Evolutionary conservation across 2,329 filamentous ascomycete species (phyloP).

Genomic region (Colletotrichum karsti): DNA sequence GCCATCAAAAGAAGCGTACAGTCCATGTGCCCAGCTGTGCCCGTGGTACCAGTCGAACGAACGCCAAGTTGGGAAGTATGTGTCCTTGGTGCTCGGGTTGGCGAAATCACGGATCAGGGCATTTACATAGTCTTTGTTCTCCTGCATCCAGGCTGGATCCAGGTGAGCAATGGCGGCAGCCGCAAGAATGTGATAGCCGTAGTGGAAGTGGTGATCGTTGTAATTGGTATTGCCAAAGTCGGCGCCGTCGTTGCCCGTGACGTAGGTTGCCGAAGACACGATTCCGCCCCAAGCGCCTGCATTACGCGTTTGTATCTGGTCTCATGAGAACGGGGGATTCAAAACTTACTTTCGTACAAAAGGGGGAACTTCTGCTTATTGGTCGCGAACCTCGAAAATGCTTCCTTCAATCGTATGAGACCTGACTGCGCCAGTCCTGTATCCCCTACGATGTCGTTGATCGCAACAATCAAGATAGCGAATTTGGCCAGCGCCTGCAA

Average conservation of each 20-base stretch:
- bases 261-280: conserved; percentile 79
- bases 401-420: conserved; percentile 68
- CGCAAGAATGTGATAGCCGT: conserved; percentile 89
- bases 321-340: not conserved
- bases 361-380: conserved; percentile 75
- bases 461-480: conserved; percentile 72
- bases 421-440: conserved; percentile 63
- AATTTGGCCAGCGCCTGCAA: conserved; percentile 77
- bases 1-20: conserved; percentile 76
- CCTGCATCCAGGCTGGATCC: conserved; percentile 76
- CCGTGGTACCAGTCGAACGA: conserved; percentile 95
- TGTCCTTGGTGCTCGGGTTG: conserved; percentile 77
- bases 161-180: conserved; percentile 85
- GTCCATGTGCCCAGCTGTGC: conserved; percentile 90
- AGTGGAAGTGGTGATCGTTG: conserved; percentile 81
- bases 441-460: conserved; percentile 70
- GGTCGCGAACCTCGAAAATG: conserved; percentile 71
- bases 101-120: conserved; percentile 83
- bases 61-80: conserved; percentile 82
- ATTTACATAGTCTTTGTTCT: conserved; percentile 84
- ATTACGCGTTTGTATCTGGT: not conserved
- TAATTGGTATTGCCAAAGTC: conserved; percentile 94
- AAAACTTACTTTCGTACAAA: conserved; percentile 66
- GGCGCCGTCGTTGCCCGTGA: conserved; percentile 70
- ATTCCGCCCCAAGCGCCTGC: conserved; percentile 79